Conservation (phyloP, 306 rosid species). For the Alnus glutinosa region DNA sequence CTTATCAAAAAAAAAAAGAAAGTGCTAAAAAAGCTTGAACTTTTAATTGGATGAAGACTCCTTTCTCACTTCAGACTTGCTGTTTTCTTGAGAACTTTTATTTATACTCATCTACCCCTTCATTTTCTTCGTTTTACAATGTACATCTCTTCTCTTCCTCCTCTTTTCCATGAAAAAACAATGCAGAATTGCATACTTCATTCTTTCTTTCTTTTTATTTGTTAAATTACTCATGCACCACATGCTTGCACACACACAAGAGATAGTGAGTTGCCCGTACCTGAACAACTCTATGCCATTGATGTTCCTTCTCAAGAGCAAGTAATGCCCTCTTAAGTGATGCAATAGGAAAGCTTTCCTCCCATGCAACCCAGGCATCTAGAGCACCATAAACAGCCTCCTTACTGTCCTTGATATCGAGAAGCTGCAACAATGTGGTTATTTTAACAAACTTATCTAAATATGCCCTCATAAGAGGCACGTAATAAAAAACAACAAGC, state of each 20-base stretch:
- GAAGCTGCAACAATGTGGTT: conserved; percentile 55
- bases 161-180: not conserved
- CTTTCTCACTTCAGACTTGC: not conserved
- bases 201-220: not conserved
- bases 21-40: too few species aligned
- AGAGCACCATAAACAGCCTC: conserved; percentile 83
- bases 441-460: conserved; percentile 15
- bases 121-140: not conserved
- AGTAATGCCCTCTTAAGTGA: conserved; percentile 55
- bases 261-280: conserved; percentile 30
- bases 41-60: not conserved
- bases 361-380: conserved; percentile 98
- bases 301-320: conserved; percentile 78
- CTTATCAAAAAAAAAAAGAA: too few species aligned
- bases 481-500: not conserved
- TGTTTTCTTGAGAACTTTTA: not conserved
- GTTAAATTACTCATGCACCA: not conserved
- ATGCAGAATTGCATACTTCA: not conserved
- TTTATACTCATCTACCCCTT: not conserved
- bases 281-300: conserved; percentile 93
- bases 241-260: not conserved
- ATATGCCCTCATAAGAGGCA: not conserved
- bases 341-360: conserved; percentile 68
- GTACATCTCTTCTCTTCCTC: not conserved
- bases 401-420: conserved; percentile 68